Percentiles rank a stretch among this genome's conserved stretches.
These are phyloP conservation scores for Datura wrightii DNA, from an alignment of 257 asterid species.

Conservation along the genomic window DNA sequence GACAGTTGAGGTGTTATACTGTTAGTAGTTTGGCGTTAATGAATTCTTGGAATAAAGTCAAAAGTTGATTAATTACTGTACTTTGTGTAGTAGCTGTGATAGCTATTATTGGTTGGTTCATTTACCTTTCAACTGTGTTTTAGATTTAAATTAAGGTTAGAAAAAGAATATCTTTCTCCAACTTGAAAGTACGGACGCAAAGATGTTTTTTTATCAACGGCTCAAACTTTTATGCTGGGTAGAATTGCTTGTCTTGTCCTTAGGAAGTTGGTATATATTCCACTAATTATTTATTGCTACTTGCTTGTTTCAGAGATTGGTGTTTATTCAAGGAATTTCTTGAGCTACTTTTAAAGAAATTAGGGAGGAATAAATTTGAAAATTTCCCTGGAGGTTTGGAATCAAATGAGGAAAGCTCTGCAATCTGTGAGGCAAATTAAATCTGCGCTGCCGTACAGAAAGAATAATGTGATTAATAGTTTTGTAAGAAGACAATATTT, in stretches of 20 bases:
- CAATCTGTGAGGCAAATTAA: slow-evolving; percentile 56
- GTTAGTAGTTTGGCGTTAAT: neutral
- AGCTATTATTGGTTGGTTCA: neutral
- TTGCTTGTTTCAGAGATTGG: slow-evolving; percentile 35
- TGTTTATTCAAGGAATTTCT: slow-evolving; percentile 31
- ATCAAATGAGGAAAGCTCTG: slow-evolving; percentile 59
- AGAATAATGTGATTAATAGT: slow-evolving; percentile 40
- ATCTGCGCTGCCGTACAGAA: slow-evolving; percentile 45
- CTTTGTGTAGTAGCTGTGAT: neutral
- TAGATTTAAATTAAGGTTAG: neutral
- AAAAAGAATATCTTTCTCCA: neutral
- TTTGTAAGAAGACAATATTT: slow-evolving; percentile 39
- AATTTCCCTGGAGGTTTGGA: slow-evolving; percentile 10
- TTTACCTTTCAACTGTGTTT: slow-evolving; percentile 1
- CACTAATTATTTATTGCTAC: slow-evolving; percentile 7
- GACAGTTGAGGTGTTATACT: neutral
- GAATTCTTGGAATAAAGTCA: slow-evolving; percentile 15
- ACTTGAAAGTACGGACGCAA: neutral
- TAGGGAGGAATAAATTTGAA: neutral
- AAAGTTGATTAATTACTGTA: neutral
- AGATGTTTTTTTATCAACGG: neutral
- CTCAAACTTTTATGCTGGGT: neutral
- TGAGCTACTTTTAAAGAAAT: neutral
- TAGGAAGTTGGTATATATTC: slow-evolving; percentile 34
- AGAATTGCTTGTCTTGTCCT: slow-evolving; percentile 26